phyloP scores from a whole-genome alignment of 2,329 filamentous ascomycete species.

The Eutypa lata region DNA sequence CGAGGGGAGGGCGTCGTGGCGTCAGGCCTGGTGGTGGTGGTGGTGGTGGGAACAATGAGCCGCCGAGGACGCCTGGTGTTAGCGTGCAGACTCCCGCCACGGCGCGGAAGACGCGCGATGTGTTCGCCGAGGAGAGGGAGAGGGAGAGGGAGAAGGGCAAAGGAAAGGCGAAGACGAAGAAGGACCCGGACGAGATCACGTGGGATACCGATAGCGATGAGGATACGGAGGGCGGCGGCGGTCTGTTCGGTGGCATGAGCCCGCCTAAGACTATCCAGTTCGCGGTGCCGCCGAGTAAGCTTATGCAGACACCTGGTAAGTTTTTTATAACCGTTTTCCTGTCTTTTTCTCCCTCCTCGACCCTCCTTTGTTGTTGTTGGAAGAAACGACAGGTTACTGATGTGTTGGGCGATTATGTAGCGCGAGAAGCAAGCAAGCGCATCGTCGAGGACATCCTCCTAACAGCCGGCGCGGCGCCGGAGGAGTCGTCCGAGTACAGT shows the following conservation, averaged over 20 bases:
- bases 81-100: constrained; percentile 77
- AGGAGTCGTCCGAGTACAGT: constrained; percentile 57
- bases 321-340: constrained; percentile 3
- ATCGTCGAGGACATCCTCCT: constrained; percentile 79
- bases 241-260: constrained; percentile 69
- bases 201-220: constrained; percentile 77
- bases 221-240: constrained; percentile 44
- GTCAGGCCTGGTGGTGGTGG: constrained; percentile 36
- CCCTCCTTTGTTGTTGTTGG: constrained; percentile 3
- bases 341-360: background rate
- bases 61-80: constrained; percentile 72
- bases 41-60: constrained; percentile 25
- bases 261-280: constrained; percentile 94
- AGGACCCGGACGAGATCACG: constrained; percentile 50
- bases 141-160: constrained; percentile 18
- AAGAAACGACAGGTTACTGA: constrained; percentile 5
- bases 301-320: constrained; percentile 77
- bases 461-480: constrained; percentile 65
- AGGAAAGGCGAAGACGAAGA: constrained; percentile 26
- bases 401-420: constrained; percentile 36
- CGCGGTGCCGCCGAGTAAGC: constrained; percentile 70
- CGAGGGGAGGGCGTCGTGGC: constrained; percentile 39
- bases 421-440: constrained; percentile 73
- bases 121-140: constrained; percentile 34
- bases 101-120: constrained; percentile 47